Evolutionary conservation across 1,284 basidiomycete species (phyloP), one percentile per base, ranked within the genome.

Genomic region (Apiotrichum sp.): DNA sequence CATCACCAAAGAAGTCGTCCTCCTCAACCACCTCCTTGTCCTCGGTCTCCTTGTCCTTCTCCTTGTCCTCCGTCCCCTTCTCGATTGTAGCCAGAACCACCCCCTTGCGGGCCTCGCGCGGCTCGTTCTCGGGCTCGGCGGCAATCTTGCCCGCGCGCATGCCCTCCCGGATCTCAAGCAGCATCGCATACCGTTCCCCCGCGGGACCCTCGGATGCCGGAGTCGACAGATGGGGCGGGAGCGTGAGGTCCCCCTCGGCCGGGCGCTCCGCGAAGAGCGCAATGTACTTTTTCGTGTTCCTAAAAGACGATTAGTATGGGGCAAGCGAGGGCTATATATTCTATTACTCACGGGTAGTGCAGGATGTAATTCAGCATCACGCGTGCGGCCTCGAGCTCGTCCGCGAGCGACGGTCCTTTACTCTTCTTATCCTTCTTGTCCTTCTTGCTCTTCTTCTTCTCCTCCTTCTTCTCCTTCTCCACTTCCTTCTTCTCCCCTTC

Each of bases 331-430:
- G 22, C 29, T n/a, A 6, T 11, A 3, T 6, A 22, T 29, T 16
- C 11, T 6, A 38, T 32, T 8, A 78, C 83, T 62, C 62, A 90
- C 89, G 70, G 74, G 52, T 65, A 77, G 56, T 76, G 66, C 22
- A 89, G 65, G 48, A 90, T 82, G 67, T 93, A 93, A 70, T 91
- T 92, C 49, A 93, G 77, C 73, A 93, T 68, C 11, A 90, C 81
- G 22, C 89, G 80, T 39, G 87, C 77, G 56, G 83, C 80, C 14
- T 74, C 67, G 42, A 92, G 65, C n/a, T 79, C 73, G 41, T 76
- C 70, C 58, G 42, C 42, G 33, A 35, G 33, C 16, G 13, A 9
- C 16, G 16, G 16, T 6, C 6, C 6, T 6, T 16, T 22, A 39
- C 22, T 50, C 70, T 62, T 73, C 62, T 64, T 79, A 74, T 53